Percentiles rank a stretch among this genome's conserved stretches.
These are phyloP conservation scores for Debaryomyces robertsiae DNA, from an alignment of 1,139 yeast genomes.

Conservation along the genomic window DNA sequence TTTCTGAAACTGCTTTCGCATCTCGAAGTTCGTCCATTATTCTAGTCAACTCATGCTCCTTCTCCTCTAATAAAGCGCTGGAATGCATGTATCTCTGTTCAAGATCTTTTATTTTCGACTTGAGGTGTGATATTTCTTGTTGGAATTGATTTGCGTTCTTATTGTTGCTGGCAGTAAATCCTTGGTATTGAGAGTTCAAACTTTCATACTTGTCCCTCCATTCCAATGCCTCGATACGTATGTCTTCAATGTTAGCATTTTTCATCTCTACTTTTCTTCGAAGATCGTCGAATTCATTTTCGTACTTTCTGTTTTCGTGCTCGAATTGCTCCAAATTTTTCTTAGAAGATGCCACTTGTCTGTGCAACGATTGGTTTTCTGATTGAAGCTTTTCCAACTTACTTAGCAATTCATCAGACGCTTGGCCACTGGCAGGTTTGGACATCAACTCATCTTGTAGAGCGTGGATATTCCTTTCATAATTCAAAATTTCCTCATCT, in stretches of 20 bases:
- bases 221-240: constrained; percentile 8
- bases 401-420: constrained; percentile 14
- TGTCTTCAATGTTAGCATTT: constrained; percentile 6
- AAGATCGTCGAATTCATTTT: constrained; percentile 8
- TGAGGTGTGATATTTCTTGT: constrained; percentile 15
- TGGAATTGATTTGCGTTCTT: constrained; percentile 10
- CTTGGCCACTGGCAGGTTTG: neutral
- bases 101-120: constrained; percentile 12
- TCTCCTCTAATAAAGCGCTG: constrained; percentile 17
- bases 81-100: constrained; percentile 15
- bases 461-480: constrained; percentile 13
- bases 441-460: constrained; percentile 7
- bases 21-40: constrained; percentile 10
- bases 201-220: constrained; percentile 15
- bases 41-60: constrained; percentile 16
- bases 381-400: constrained; percentile 13
- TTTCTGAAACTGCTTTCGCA: constrained; percentile 7
- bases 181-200: constrained; percentile 12
- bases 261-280: constrained; percentile 8
- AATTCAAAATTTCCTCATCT: constrained; percentile 17
- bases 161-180: constrained; percentile 9
- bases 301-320: constrained; percentile 10
- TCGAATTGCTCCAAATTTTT: constrained; percentile 3
- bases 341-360: constrained; percentile 8
- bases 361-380: constrained; percentile 14